phyloP scores from a whole-genome alignment of 495 filamentous ascomycete genomes.

The Xylaria venustula region DNA sequence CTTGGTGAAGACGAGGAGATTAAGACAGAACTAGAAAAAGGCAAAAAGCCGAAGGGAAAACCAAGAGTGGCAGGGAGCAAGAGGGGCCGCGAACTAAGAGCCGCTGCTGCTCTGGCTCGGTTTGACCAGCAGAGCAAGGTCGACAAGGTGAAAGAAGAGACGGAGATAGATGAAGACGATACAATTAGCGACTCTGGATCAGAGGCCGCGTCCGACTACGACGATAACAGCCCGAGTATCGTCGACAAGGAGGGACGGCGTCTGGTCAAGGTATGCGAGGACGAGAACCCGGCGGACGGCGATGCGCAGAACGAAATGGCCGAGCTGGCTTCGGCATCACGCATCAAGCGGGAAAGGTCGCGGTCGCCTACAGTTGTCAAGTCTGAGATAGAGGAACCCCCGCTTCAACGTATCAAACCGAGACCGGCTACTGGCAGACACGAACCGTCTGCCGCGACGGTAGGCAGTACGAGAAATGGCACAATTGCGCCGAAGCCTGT shows the following conservation, averaged over 20 bases:
- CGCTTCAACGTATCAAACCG: conserved; percentile 13
- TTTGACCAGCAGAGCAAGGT: conserved; percentile 59
- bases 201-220: conserved; percentile 40
- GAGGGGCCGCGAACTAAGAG: conserved; percentile 70
- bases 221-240: conserved; percentile 59
- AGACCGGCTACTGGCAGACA: background rate
- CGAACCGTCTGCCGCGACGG: background rate
- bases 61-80: conserved; percentile 69
- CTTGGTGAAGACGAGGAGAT: conserved; percentile 65
- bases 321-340: conserved; percentile 47
- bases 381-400: conserved; percentile 6
- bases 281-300: conserved; percentile 60
- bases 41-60: conserved; percentile 57
- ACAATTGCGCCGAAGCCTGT: background rate
- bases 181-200: conserved; percentile 30
- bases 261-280: conserved; percentile 70
- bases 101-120: conserved; percentile 71
- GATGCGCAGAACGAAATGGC: conserved; percentile 61
- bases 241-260: conserved; percentile 59
- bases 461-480: background rate
- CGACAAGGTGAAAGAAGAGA: conserved; percentile 31
- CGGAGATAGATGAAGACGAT: conserved; percentile 33
- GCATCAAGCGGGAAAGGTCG: conserved; percentile 23
- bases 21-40: conserved; percentile 64
- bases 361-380: conserved; percentile 2